Evolutionary conservation across 768 basidiomycete genomes (phyloP).

Genomic region (Auriscalpium microsporum): DNA sequence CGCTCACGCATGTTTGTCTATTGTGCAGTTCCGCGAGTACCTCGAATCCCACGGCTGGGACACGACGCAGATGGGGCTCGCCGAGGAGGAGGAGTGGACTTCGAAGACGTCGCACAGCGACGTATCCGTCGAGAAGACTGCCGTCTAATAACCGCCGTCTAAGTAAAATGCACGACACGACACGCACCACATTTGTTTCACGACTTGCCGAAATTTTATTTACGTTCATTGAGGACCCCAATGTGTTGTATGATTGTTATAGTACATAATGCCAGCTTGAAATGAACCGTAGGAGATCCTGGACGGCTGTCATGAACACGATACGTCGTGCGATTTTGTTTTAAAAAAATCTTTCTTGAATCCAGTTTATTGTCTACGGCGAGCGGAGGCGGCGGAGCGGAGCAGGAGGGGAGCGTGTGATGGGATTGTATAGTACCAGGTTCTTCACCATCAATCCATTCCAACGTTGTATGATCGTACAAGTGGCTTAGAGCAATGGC

Average conservation of each 20-base stretch:
- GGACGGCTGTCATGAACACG: too few species aligned
- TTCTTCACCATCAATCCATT: too few species aligned
- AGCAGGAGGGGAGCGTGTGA: too few species aligned
- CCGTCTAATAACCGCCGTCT: neutral
- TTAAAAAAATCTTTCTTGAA: too few species aligned
- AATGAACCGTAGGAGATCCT: too few species aligned
- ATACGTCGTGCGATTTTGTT: too few species aligned
- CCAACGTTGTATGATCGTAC: too few species aligned
- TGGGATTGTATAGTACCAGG: too few species aligned
- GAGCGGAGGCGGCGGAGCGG: too few species aligned
- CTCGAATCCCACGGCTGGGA: slow-evolving; percentile 75
- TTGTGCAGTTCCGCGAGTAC: slow-evolving; percentile 69
- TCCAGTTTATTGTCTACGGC: too few species aligned
- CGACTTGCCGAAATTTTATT: neutral
- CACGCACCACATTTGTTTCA: neutral
- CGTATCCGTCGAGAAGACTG: neutral
- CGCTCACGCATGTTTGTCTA: neutral
- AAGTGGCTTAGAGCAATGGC: too few species aligned
- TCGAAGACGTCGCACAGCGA: slow-evolving; percentile 11
- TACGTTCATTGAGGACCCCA: neutral
- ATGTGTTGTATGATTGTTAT: neutral
- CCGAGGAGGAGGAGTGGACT: slow-evolving; percentile 18
- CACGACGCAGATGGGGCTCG: slow-evolving; percentile 60
- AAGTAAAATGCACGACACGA: neutral
- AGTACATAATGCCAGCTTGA: neutral